phyloP scores from a whole-genome alignment of 2,329 filamentous ascomycete genomes.

The Diaporthe velutina region DNA sequence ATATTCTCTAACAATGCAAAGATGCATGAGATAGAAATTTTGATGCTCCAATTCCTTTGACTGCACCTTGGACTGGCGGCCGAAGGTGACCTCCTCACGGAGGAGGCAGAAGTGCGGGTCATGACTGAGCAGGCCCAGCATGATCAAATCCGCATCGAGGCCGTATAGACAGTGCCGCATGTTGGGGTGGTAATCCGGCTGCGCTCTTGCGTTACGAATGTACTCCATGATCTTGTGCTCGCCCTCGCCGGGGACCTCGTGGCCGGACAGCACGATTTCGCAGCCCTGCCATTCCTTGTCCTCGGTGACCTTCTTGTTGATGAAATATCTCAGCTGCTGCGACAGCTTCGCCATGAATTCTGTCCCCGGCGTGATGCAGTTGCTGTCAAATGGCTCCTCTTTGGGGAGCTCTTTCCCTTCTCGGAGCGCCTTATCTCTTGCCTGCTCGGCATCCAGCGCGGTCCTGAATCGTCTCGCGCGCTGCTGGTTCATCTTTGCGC shows the following conservation, averaged over 20 bases:
- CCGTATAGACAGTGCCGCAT: slow-evolving; percentile 97
- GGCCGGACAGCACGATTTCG: slow-evolving; percentile 94
- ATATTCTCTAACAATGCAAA: slow-evolving; percentile 98
- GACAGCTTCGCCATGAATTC: slow-evolving; percentile 98
- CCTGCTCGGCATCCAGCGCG: slow-evolving; percentile 88
- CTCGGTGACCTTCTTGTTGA: slow-evolving; percentile 98
- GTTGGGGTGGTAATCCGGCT: slow-evolving; percentile 92
- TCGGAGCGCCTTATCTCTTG: slow-evolving; percentile 89
- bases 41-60: slow-evolving; percentile 98
- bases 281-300: slow-evolving; percentile 98
- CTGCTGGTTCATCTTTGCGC: slow-evolving; percentile 99
- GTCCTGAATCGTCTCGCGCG: slow-evolving; percentile 95
- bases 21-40: slow-evolving; percentile 97
- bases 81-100: slow-evolving; percentile 98
- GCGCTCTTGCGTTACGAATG: slow-evolving; percentile 96
- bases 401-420: slow-evolving; percentile 95
- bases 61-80: slow-evolving; percentile 86
- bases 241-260: slow-evolving; percentile 97
- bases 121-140: slow-evolving; percentile 96
- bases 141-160: slow-evolving; percentile 96
- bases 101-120: slow-evolving; percentile 98
- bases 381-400: slow-evolving; percentile 97
- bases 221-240: slow-evolving; percentile 99
- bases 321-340: slow-evolving; percentile 94
- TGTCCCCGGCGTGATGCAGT: slow-evolving; percentile 97